Base-by-base conservation (phyloP, 371 early-diverging fungal species). In the Lichtheimia ramosa region DNA sequence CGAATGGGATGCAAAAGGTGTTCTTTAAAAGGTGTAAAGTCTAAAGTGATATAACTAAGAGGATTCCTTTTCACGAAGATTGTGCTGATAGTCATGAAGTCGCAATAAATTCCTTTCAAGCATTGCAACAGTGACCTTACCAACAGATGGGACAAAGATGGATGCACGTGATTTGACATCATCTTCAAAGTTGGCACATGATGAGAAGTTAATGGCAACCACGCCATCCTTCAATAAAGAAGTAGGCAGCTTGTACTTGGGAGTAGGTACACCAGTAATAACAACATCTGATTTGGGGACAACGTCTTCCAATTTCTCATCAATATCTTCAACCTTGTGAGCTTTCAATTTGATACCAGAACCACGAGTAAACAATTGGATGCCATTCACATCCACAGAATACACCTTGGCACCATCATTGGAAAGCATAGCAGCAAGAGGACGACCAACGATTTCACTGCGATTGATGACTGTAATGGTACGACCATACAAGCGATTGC, bases 61-160 rank as follows among this genome's bases (percentile, higher is more conserved):
- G 46, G 46, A 18, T 42, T 41, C 12, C 49, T 67, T 62, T 56
- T 62, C 66, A 43, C 42, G 27, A 20, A 65, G 5, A 27, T 61
- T 57, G 15, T 75, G 43, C 65, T 81, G 87, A 66, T 92, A 89
- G 64, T 91, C 90, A 67, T 88, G 83, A 24, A 95, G 79, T 43
- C 96, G 84, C 43, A 96, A 77, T 54, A 97, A 79, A 68, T 97
- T 97, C 57, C 98, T 86, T 75, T 96, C 90, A 54, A 97, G 82
- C 98, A 98, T 98, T 14, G 95, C 91, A 5, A 97, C 95, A 1
- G 98, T 98, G 54, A 97, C 96, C 71, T 98, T 97, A 51, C 98
- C 98, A n/a, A 98, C 92, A 5, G 93, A 88, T 0, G 96, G 95
- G 51, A 98, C 95, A 67, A 90, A 98, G 67, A 98, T 92, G 27